phyloP scores from a whole-genome alignment of 1,284 basidiomycete genomes.

The Limonomyces culmigenus region DNA sequence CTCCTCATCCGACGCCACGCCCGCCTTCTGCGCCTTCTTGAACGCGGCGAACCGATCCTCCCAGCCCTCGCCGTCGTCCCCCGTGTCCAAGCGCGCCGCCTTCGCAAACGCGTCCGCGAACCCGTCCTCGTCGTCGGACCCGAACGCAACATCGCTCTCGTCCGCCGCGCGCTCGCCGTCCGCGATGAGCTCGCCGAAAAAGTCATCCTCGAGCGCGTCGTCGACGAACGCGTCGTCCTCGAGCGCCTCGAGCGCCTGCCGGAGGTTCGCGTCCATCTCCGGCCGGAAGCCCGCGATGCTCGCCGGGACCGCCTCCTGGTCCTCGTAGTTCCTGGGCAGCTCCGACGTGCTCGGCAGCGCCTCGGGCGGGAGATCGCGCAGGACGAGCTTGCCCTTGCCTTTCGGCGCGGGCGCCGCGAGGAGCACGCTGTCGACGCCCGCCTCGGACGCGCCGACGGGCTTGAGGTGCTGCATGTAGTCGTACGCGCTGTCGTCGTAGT shows the following conservation, averaged over 20 bases:
- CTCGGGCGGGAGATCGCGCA: constrained; percentile 47
- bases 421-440: constrained; percentile 61
- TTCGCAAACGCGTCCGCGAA: constrained; percentile 13
- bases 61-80: constrained; percentile 29
- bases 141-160: constrained; percentile 50
- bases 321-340: constrained; percentile 59
- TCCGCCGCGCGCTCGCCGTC: constrained; percentile 57
- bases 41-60: constrained; percentile 65
- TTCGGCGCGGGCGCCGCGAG: constrained; percentile 45
- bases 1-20: constrained; percentile 17
- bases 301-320: constrained; percentile 61
- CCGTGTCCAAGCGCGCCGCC: constrained; percentile 3
- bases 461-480: constrained; percentile 98
- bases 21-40: constrained; percentile 33
- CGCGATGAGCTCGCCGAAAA: constrained; percentile 57
- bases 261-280: constrained; percentile 91
- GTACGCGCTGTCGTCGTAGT: constrained; percentile 96
- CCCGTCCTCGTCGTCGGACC: constrained; percentile 49
- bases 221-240: constrained; percentile 94
- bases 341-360: constrained; percentile 60
- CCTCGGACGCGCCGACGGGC: constrained; percentile 53
- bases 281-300: constrained; percentile 84
- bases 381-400: constrained; percentile 19
- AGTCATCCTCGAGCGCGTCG: constrained; percentile 50
- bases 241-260: constrained; percentile 87